Base-by-base conservation (phyloP, 768 basidiomycete genomes). In the Serendipita sp. region DNA sequence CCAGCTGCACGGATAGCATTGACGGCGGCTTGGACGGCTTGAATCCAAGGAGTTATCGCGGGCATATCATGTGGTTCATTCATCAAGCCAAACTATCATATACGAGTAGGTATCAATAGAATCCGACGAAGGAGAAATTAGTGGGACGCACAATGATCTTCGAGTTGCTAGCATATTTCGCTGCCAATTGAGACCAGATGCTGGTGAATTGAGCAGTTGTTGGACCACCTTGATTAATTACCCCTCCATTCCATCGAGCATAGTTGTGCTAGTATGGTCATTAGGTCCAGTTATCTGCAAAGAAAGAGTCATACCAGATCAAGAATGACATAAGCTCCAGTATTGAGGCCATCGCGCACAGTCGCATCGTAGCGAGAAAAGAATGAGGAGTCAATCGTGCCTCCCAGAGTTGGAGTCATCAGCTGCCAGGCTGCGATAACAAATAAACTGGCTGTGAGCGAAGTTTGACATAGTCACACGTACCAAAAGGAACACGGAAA, bases 171-270 rank as follows among this genome's bases (percentile, higher is more conserved):
- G 71, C 72, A 68, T 78, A 79, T 65, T 76, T 72, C 34, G 68
- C 65, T 8, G 78, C 78, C 32, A 79, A 68, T 64, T 75, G 73
- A 7, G 71, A 72, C 78, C 78, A 79, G 62, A 79, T 64, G 30
- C 70, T 74, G 15, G 75, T 74, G 64, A 76, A 77, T 69, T 78
- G 72, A 30, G 68, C 75, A 65, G 78, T 74, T 44, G 76, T 75
- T 0, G 78, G 77, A 5, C 78, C 77, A 52, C 76, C 78, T 67
- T 78, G 74, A 13, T 68, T 70, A 64, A 75, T 75, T 30, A 72
- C 64, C 18, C 34, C 71, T 7, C 79, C 79, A 67, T 83, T 81
- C 79, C 80, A 82, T 51, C 82, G 76, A 8, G 80, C 83, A 68
- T 83, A 83, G 74, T 83, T 83, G 73, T 83, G 82, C 75, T 78